Base-by-base conservation (phyloP, 2,329 filamentous ascomycete species). In the Teratosphaeria zuluensis region DNA sequence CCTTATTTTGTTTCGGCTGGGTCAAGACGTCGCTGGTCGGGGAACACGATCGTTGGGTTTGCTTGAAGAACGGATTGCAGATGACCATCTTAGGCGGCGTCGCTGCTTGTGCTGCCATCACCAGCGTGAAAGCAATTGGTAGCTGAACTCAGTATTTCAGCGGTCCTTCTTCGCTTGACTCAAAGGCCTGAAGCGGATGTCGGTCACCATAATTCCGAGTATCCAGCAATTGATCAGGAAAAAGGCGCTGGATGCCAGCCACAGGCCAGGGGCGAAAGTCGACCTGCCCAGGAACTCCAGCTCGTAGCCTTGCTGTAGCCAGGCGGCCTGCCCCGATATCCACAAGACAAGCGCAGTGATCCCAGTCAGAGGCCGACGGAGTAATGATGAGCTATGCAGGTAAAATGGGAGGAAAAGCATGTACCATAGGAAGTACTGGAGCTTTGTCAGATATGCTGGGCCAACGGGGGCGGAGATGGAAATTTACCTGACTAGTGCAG, bases 391-490 rank as follows among this genome's bases (percentile, higher is more conserved):
- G 42, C 76, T 76, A 0, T 92, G 91, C 0, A 99, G 85, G 71
- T 96, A 95, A 55, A 96, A 86, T 0, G 94, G 94, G 2, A 97
- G 78, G 66, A 99, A 89, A 64, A 96, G 84, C 74, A 96, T 86
- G 74, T 99, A 97, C 94, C 94, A 99, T 55, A 99, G 82, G 73
- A 99, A 99, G 73, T 99, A 99, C 90, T 96, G 55, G 4, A 5
- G 14, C 33, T 6, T 6, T n/a, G 56, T 60, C 38, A 61, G 57
- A 35, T 54, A 6, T 11, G 7, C 28, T 8, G 12, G 11, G 21
- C n/a, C 12, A 9, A 33, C 30, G n/a, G 30, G n/a, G 28, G 38
- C 7, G 11, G 14, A 32, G 1, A 11, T n/a, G 8, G 52, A 53
- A 12, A 70, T 81, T 63, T 81, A 94, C 90, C 82, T 97, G 92